These are phyloP conservation scores for Diddensiella caesifluorescens DNA, from an alignment of 805 yeast genomes.

Conservation along the genomic window DNA sequence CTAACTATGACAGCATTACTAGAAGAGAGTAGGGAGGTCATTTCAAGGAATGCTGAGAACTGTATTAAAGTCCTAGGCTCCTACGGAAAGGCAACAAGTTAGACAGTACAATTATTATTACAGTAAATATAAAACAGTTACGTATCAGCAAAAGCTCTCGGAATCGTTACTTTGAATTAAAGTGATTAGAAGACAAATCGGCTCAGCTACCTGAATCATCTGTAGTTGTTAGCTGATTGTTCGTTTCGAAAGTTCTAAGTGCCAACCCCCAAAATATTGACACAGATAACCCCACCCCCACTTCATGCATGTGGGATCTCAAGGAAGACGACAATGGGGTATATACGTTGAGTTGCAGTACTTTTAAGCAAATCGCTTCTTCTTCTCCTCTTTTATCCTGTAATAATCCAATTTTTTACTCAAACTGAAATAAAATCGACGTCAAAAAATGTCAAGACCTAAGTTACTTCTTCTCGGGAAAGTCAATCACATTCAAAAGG, in stretches of 20 bases:
- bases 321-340: not conserved
- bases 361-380: not conserved
- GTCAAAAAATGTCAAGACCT: conserved; percentile 4
- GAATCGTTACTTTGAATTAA: not conserved
- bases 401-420: no score
- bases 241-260: no score
- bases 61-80: conserved; percentile 31
- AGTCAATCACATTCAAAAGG: conserved; percentile 4
- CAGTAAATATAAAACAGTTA: not conserved
- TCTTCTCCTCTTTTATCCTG: no score
- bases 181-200: no score
- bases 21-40: conserved; percentile 26
- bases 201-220: no score
- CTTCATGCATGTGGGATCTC: no score
- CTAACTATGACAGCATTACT: conserved; percentile 29
- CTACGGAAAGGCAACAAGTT: conserved; percentile 30
- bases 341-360: not conserved
- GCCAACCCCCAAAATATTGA: no score
- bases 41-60: conserved; percentile 29
- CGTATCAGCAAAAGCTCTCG: not conserved
- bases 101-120: not conserved
- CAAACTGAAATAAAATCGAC: no score
- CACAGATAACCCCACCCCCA: no score
- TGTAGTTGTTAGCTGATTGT: no score
- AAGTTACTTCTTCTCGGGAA: conserved; percentile 4